Base-by-base conservation (phyloP, 2,329 filamentous ascomycete species). In the Phaeosphaeria sp. region DNA sequence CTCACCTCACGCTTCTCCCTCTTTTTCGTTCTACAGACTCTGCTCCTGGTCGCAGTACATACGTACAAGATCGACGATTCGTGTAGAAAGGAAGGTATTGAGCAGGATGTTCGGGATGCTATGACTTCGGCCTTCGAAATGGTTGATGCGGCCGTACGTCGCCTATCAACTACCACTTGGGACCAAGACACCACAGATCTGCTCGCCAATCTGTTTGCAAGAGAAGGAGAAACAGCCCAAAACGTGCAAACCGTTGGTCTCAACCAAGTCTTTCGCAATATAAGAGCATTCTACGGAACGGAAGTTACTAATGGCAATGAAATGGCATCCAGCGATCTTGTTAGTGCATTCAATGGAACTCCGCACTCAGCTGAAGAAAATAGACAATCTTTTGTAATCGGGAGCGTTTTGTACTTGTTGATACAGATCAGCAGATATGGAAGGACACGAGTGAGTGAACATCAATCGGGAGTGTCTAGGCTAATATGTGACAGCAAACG, bases 31-130 rank as follows among this genome's bases (percentile, higher is more conserved):
- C 6, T 15, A 3, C 30, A 36, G 11, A 24, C 24, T 6, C n/a
- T 24, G 13, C 17, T 20, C 3, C 17, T 11, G 27, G 18, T 25
- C 2, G 5, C 6, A 13, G 15, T 20, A 17, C 22, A 3, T 1
- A 36, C 6, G 8, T 62, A 59, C 51, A 51, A 57, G 27, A 59
- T 62, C 17, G 53, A 57, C 21, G n/a, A 44, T 39, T 59, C 56
- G 17, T 62, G 59, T 45, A 44, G 20, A 2, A 50, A 44, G 8
- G 30, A 46, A 18, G 57, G 60, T 6, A 55, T 59, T 18, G 53
- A 49, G 27, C n/a, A 51, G 15, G 48, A 53, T 40, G 39, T 63
- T 18, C 44, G 49, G 7, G 39, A 48, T 27, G 60, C 53, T 6
- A 55, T 63, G 54, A 45, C 13, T 25, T 47, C 47, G 15, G 57